phyloP scores from a whole-genome alignment of 2,329 filamentous ascomycete species.

The Paecilomyces dactylethromorphus region DNA sequence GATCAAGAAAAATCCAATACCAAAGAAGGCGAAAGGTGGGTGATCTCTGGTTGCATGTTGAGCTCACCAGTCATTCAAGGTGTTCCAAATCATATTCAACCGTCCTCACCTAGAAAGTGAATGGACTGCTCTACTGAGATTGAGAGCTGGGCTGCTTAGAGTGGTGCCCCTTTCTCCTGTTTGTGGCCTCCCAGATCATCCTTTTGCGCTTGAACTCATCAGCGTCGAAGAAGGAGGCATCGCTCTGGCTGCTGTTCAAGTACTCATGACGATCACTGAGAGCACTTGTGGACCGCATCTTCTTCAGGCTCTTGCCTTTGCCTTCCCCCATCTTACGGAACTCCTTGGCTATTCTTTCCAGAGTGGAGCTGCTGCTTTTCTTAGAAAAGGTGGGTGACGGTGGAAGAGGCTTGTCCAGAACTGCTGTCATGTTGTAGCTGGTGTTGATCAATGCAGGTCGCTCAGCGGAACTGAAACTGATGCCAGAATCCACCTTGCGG shows the following conservation, averaged over 20 bases:
- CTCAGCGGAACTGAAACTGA: slow-evolving; percentile 48
- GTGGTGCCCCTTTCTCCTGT: slow-evolving; percentile 23
- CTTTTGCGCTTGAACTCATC: slow-evolving; percentile 44
- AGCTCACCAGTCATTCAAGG: neutral
- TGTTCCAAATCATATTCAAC: neutral
- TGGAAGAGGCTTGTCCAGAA: slow-evolving; percentile 36
- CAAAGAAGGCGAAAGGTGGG: neutral
- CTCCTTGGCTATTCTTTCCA: slow-evolving; percentile 55
- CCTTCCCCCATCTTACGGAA: slow-evolving; percentile 41
- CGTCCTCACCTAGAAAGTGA: neutral
- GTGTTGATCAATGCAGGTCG: slow-evolving; percentile 30
- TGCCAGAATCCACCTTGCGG: slow-evolving; percentile 58
- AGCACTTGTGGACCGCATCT: slow-evolving; percentile 50
- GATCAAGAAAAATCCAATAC: neutral
- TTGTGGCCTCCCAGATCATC: slow-evolving; percentile 42
- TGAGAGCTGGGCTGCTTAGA: slow-evolving; percentile 15
- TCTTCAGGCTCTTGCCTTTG: slow-evolving; percentile 21
- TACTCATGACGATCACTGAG: slow-evolving; percentile 39
- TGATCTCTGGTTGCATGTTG: neutral
- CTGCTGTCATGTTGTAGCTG: slow-evolving; percentile 21
- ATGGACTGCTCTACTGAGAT: slow-evolving; percentile 5
- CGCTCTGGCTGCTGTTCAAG: slow-evolving; percentile 21
- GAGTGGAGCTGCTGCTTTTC: slow-evolving; percentile 39
- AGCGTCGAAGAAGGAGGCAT: slow-evolving; percentile 40
- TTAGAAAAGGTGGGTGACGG: slow-evolving; percentile 22